A percentile compares a stretch with the other conserved stretches of the same genome.
These are phyloP conservation scores for Magnaporthiopsis rhizophila DNA, from an alignment of 2,329 filamentous ascomycete genomes.

Conservation along the genomic window DNA sequence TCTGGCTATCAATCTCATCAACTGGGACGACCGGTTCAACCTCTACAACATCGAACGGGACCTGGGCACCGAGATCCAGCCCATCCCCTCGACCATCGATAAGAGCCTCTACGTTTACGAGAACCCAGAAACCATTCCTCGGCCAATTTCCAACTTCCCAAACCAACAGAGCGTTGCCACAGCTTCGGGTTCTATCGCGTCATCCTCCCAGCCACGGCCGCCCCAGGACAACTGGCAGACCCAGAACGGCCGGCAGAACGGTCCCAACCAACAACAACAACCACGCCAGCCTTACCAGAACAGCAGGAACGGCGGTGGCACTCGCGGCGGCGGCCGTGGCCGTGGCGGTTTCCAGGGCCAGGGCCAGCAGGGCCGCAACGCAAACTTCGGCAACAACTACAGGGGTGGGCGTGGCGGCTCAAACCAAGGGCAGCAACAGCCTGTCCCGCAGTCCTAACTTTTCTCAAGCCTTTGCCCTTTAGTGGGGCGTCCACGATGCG, in stretches of 20 bases:
- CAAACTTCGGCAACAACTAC: constrained; percentile 6
- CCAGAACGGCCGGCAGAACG: constrained; percentile 23
- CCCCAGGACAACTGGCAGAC: constrained; percentile 19
- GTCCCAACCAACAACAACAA: constrained; percentile 17
- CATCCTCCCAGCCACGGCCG: constrained; percentile 18
- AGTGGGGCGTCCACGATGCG: constrained; percentile 1
- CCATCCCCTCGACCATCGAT: constrained; percentile 91
- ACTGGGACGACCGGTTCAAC: constrained; percentile 98
- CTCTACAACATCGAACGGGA: constrained; percentile 98
- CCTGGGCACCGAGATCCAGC: constrained; percentile 91
- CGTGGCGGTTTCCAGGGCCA: constrained; percentile 21
- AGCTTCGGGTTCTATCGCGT: constrained; percentile 6
- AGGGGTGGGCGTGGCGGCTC: constrained; percentile 6
- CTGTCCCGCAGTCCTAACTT: constrained; percentile 2
- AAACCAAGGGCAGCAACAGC: constrained; percentile 4
- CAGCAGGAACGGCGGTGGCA: constrained; percentile 20
- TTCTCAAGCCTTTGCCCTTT: background rate
- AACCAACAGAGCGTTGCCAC: constrained; percentile 19
- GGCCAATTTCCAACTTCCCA: constrained; percentile 54
- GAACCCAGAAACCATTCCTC: constrained; percentile 86
- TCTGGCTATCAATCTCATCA: constrained; percentile 97
- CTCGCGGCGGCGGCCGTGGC: constrained; percentile 15
- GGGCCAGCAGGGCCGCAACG: constrained; percentile 23
- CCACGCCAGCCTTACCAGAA: constrained; percentile 20
- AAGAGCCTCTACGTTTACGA: constrained; percentile 99